Evolutionary conservation across 2,329 filamentous ascomycete species (phyloP).

Genomic region (Xylaria sp.): DNA sequence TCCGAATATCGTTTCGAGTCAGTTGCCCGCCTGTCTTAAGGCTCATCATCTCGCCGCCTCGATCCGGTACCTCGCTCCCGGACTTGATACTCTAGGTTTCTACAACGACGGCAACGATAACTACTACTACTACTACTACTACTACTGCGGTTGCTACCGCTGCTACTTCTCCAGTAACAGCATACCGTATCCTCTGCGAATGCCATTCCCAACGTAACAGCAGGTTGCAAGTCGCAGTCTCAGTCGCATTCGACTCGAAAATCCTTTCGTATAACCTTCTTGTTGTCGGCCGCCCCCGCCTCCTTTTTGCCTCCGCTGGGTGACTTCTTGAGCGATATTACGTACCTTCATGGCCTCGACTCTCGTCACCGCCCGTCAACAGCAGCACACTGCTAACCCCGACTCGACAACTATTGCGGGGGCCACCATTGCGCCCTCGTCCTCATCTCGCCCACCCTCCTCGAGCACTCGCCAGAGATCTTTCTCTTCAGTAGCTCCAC

Average conservation of each 20-base stretch:
- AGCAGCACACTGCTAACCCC: conserved; percentile 33
- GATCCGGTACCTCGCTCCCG: background rate
- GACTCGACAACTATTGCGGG: conserved; percentile 18
- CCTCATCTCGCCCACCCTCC: conserved; percentile 30
- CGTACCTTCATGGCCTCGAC: conserved; percentile 53
- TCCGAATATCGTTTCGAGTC: conserved; percentile 10
- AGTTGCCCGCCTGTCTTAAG: conserved; percentile 8
- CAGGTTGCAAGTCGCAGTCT: background rate
- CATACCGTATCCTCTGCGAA: conserved; percentile 14
- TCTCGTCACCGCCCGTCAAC: conserved; percentile 49
- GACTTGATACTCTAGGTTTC: conserved; percentile 4
- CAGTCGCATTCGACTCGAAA: conserved; percentile 8
- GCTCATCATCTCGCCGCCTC: conserved; percentile 8
- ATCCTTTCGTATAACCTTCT: conserved; percentile 1
- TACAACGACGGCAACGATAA: background rate
- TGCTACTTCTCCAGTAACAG: background rate
- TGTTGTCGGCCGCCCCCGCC: background rate
- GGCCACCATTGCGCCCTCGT: conserved; percentile 28
- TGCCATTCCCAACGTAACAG: conserved; percentile 17
- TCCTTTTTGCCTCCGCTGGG: conserved; percentile 9
- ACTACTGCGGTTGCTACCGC: background rate
- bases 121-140: background rate
- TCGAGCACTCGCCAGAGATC: conserved; percentile 33
- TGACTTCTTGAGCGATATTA: conserved; percentile 4
- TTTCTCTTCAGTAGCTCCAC: conserved; percentile 34